These are phyloP conservation scores for Cicer pinnatifidum DNA, from an alignment of 306 rosid genomes.

Conservation along the genomic window DNA sequence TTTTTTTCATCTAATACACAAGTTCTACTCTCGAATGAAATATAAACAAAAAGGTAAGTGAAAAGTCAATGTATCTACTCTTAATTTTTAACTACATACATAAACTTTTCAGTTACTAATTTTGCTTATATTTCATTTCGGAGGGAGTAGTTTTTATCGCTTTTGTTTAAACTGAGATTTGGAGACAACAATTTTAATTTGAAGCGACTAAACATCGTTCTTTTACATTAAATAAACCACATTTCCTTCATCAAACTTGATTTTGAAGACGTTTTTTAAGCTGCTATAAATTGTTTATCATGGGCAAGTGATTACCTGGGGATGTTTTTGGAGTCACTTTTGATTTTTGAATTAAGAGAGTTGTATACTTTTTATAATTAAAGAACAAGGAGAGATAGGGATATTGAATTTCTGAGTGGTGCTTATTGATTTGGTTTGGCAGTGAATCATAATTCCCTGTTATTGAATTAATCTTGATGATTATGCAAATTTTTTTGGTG, in stretches of 20 bases:
- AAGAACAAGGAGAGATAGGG: background rate
- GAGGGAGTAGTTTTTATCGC: background rate
- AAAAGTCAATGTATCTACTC: no score
- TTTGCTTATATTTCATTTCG: no score
- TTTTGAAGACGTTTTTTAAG: constrained; percentile 5
- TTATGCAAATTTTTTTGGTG: background rate
- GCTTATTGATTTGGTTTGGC: constrained; percentile 9
- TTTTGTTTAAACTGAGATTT: background rate
- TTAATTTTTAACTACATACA: no score
- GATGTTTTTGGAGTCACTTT: background rate
- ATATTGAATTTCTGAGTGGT: constrained; percentile 3
- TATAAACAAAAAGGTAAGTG: no score
- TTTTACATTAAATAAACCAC: background rate
- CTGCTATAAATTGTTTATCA: background rate
- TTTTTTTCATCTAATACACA: background rate
- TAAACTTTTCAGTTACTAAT: no score
- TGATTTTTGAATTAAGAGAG: constrained; percentile 7
- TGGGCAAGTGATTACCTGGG: background rate
- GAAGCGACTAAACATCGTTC: background rate
- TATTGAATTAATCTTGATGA: constrained; percentile 27
- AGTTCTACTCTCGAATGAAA: no score
- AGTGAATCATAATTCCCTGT: background rate
- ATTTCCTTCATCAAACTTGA: background rate
- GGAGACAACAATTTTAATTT: constrained; percentile 9
- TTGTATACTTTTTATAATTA: background rate